Conservation (phyloP, 352 stramenopile genomes). For the Phytophthora idaei region DNA sequence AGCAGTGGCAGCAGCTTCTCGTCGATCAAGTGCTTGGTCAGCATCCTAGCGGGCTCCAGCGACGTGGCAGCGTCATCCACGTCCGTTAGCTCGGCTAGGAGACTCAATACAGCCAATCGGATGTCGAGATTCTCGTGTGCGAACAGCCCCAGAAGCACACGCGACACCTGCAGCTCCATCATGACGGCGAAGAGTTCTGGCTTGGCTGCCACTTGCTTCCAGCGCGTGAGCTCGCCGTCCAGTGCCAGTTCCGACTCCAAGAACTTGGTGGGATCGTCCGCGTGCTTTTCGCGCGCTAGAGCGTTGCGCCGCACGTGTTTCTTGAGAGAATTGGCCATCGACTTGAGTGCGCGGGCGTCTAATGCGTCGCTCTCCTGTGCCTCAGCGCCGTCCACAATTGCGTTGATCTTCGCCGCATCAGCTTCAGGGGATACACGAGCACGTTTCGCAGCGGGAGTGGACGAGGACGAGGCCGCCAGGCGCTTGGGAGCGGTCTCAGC, state of each 20-base stretch:
- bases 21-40: conserved; percentile 66
- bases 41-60: conserved; percentile 43
- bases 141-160: conserved; percentile 77
- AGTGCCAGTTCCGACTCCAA: conserved; percentile 83
- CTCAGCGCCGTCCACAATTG: conserved; percentile 51
- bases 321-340: conserved; percentile 68
- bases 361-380: conserved; percentile 55
- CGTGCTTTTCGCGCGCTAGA: conserved; percentile 78
- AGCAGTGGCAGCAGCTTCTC: conserved; percentile 64
- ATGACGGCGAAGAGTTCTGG: conserved; percentile 63
- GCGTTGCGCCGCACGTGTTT: conserved; percentile 83
- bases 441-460: conserved; percentile 19
- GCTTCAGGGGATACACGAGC: conserved; percentile 20
- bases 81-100: conserved; percentile 78
- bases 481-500: conserved; percentile 35
- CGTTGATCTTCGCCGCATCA: conserved; percentile 40
- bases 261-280: conserved; percentile 79
- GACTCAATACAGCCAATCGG: conserved; percentile 49
- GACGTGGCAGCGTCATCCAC: conserved; percentile 57
- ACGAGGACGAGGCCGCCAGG: background rate
- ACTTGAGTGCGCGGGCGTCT: conserved; percentile 74
- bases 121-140: conserved; percentile 87
- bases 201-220: conserved; percentile 63
- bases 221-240: conserved; percentile 57
- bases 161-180: conserved; percentile 65